These are phyloP conservation scores for Fusarium verrucosum DNA, from an alignment of 2,329 filamentous ascomycete species.

Conservation along the genomic window DNA sequence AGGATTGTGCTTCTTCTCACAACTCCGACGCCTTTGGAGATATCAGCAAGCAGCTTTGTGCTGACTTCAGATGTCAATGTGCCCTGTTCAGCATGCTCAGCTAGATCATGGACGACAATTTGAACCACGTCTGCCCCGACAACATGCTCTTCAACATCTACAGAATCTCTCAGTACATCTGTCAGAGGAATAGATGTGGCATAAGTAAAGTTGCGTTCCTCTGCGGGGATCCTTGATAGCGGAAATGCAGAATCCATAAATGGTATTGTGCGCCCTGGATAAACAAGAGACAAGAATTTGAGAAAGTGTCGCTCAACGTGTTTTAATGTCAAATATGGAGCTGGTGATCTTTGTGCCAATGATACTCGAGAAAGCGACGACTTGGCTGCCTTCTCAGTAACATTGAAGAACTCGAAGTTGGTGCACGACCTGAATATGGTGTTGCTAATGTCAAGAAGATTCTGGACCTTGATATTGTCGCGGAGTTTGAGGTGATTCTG, in stretches of 20 bases:
- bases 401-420: constrained; percentile 81
- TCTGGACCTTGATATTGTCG: constrained; percentile 64
- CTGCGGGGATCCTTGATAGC: constrained; percentile 67
- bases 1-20: constrained; percentile 70
- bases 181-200: constrained; percentile 70
- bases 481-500: constrained; percentile 68
- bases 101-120: constrained; percentile 56
- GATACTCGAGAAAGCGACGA: constrained; percentile 24
- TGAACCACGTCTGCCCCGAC: constrained; percentile 75
- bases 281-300: constrained; percentile 71
- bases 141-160: constrained; percentile 72
- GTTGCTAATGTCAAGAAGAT: constrained; percentile 65
- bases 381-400: constrained; percentile 64
- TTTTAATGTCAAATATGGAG: constrained; percentile 73
- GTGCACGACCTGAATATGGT: constrained; percentile 71
- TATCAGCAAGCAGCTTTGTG: constrained; percentile 55
- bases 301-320: constrained; percentile 74
- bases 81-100: constrained; percentile 23
- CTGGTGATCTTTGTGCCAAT: constrained; percentile 52
- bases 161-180: constrained; percentile 60
- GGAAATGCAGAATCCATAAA: constrained; percentile 72
- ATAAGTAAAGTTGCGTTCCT: constrained; percentile 72
- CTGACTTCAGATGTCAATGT: constrained; percentile 29
- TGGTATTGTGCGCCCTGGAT: constrained; percentile 62
- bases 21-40: constrained; percentile 67